Conservation (phyloP, 2,329 filamentous ascomycete species). For the Scedosporium apiospermum region DNA sequence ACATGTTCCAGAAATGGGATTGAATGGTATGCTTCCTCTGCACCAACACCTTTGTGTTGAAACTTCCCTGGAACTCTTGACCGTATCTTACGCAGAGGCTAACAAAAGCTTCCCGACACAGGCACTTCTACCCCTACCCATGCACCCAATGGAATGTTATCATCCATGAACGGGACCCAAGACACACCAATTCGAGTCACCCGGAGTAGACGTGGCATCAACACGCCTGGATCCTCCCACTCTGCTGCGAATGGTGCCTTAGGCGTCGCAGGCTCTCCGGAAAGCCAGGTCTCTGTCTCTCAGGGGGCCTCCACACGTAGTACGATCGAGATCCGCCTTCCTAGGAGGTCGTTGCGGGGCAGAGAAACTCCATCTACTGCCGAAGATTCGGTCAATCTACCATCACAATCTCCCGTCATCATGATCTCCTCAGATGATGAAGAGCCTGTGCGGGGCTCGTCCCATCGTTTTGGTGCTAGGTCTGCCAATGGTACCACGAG, state of each 20-base stretch:
- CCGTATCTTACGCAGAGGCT: neutral
- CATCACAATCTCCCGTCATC: neutral
- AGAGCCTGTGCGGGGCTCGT: neutral
- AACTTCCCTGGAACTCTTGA: too few relatives aligned
- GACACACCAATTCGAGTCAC: neutral
- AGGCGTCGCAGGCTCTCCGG: too few relatives aligned
- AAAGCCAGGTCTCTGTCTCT: neutral
- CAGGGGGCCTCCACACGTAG: neutral
- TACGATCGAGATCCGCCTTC: neutral
- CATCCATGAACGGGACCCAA: neutral
- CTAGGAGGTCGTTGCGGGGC: neutral
- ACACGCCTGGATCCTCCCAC: neutral
- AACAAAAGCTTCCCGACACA: neutral
- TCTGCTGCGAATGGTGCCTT: neutral
- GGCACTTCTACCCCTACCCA: neutral
- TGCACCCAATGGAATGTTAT: neutral
- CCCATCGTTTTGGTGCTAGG: neutral
- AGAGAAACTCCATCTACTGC: neutral
- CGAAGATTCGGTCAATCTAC: neutral
- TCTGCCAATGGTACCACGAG: neutral
- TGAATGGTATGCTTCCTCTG: neutral
- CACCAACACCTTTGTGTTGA: neutral
- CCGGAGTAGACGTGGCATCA: neutral
- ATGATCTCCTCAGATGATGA: conserved; percentile 2
- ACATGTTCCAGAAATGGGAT: neutral